Base-by-base conservation (phyloP, 208 protist species). In the Kentomonas sorsogonicus region DNA sequence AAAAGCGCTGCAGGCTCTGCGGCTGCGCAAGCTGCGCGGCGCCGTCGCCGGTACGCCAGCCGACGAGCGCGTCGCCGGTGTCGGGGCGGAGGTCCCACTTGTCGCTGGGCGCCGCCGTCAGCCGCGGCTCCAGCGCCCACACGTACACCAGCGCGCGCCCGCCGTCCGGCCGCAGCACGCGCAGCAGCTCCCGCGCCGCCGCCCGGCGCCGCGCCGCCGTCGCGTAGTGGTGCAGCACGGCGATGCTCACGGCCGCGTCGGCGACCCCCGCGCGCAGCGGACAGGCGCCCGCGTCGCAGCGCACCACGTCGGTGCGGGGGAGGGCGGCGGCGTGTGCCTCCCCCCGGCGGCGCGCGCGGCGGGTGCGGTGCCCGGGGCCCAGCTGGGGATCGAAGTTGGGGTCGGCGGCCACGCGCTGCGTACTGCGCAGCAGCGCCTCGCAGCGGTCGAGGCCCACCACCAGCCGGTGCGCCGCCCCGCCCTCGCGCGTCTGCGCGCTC, bases 151-250 rank as follows among this genome's bases (percentile, higher is more conserved):
- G 79, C 23, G 85, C 69, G 18, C 45, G 67, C 0, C 81, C 79
- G 16, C 86, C 86, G 45, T 53, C 64, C 5, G 72, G 74, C 1
- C 74, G 64, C 3, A 86, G 63, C n/a, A 96, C 68, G 5, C 91
- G 72, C 20, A 93, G 61, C 20, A 95, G 76, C 64, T 94, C 86
- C 9, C 63, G 39, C 27, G 94, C 27, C 0, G 83, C 75, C 30
- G 38, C 58, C 22, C 66, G 30, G 4, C 91, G 72, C 27, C 89
- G 69, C 22, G 53, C 68, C 1, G 54, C 51, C 10, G 80, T 93
- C 2, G 74, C 66, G 55, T 95, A 80, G 70, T 97, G 91, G 50
- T 97, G 91, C 18, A 97, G 60, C 10, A 97, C 89, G 2, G 91
- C 91, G 48, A 97, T 91, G 60, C 79, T 87, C 57, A 97, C 83